Evolutionary conservation across 2,329 filamentous ascomycete species (phyloP).

Genomic region (Periconia sp.): DNA sequence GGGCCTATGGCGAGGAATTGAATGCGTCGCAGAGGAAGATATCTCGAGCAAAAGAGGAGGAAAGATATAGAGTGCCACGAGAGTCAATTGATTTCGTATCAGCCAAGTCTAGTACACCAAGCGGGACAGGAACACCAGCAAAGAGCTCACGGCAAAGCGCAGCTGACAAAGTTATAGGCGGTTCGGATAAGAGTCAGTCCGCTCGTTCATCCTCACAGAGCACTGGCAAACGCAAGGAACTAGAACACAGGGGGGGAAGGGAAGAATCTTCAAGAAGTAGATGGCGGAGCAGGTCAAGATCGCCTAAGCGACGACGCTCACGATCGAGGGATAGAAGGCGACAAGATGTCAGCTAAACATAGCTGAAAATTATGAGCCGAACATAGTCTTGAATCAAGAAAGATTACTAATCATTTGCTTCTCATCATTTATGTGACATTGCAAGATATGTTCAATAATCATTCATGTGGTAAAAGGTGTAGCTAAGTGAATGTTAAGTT

Average conservation of each 20-base stretch:
- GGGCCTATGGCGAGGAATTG: slow-evolving; percentile 52
- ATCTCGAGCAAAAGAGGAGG: slow-evolving; percentile 38
- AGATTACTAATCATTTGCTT: too few relatives aligned
- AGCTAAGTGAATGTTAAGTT: slow-evolving; percentile 9
- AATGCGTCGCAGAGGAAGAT: slow-evolving; percentile 48
- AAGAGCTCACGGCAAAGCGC: slow-evolving; percentile 21
- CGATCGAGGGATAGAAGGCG: slow-evolving; percentile 23
- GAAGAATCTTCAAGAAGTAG: slow-evolving; percentile 21
- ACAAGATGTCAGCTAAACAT: not conserved
- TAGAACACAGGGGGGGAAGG: slow-evolving; percentile 35
- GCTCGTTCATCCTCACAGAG: slow-evolving; percentile 17
- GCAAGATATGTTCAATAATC: too few relatives aligned
- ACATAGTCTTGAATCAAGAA: too few relatives aligned
- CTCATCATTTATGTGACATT: too few relatives aligned
- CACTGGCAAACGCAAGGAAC: slow-evolving; percentile 35
- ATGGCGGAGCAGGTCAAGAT: slow-evolving; percentile 31
- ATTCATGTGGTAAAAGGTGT: too few relatives aligned
- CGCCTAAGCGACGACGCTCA: slow-evolving; percentile 38
- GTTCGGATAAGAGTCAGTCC: slow-evolving; percentile 17
- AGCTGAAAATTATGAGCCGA: too few relatives aligned
- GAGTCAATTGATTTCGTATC: slow-evolving; percentile 43
- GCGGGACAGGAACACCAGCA: slow-evolving; percentile 27
- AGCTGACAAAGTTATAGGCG: slow-evolving; percentile 26
- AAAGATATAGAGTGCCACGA: slow-evolving; percentile 33
- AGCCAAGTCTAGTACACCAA: slow-evolving; percentile 31